These are phyloP conservation scores for Ganoderma lucidum DNA, from an alignment of 1,284 basidiomycete genomes.

Conservation along the genomic window DNA sequence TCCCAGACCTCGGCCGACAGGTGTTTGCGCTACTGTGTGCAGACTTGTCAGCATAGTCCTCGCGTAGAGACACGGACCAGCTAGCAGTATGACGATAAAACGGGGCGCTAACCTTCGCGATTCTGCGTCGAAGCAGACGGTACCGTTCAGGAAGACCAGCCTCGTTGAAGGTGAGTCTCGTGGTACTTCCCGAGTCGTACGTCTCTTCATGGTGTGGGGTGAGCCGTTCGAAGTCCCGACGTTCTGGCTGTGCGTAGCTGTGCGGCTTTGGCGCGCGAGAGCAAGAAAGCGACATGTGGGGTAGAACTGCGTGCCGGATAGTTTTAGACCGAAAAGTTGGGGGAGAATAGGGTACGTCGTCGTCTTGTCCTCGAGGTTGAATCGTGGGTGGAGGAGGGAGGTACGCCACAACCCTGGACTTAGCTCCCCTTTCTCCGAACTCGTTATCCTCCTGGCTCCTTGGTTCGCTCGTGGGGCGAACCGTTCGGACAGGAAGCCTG, in stretches of 20 bases:
- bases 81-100: neutral
- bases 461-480: neutral
- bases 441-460: neutral
- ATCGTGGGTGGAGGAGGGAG: slow-evolving; percentile 25
- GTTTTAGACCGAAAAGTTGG: slow-evolving; percentile 20
- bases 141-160: slow-evolving; percentile 18
- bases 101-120: slow-evolving; percentile 22
- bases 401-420: slow-evolving; percentile 15
- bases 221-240: neutral
- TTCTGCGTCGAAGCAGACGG: slow-evolving; percentile 16
- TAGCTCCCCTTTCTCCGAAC: neutral
- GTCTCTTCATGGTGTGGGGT: neutral
- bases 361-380: neutral
- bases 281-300: slow-evolving; percentile 15
- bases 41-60: neutral
- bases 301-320: slow-evolving; percentile 17
- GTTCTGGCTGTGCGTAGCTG: neutral
- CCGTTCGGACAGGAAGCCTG: slow-evolving; percentile 15
- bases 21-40: slow-evolving; percentile 42
- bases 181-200: neutral
- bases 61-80: neutral
- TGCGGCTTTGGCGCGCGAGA: neutral
- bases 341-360: neutral
- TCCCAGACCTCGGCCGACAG: slow-evolving; percentile 38
- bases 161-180: slow-evolving; percentile 18